These are phyloP conservation scores for Candida insectorum DNA, from an alignment of 805 yeast species.

Conservation along the genomic window DNA sequence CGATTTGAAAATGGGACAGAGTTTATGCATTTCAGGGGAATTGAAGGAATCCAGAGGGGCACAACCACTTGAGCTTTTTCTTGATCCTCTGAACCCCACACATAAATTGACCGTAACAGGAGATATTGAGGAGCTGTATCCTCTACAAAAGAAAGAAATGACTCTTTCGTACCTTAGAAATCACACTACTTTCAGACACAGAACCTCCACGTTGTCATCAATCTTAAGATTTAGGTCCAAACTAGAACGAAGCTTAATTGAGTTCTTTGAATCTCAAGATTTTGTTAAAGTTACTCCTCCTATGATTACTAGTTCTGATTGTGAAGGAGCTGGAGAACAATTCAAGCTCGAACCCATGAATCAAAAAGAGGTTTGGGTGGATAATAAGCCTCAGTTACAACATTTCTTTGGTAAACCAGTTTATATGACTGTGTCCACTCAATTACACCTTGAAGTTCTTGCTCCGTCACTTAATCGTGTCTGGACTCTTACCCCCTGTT, in stretches of 20 bases:
- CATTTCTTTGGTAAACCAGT: constrained; percentile 64
- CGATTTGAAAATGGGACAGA: constrained; percentile 48
- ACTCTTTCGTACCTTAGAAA: constrained; percentile 63
- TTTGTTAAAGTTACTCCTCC: constrained; percentile 85
- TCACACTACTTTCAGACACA: constrained; percentile 75
- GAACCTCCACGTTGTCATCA: constrained; percentile 62
- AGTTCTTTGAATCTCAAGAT: constrained; percentile 50
- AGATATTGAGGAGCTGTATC: constrained; percentile 59
- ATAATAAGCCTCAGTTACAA: constrained; percentile 15
- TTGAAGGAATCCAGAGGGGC: constrained; percentile 31
- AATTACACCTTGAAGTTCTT: constrained; percentile 81
- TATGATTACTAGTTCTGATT: constrained; percentile 80
- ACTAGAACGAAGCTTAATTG: constrained; percentile 50
- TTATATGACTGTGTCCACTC: constrained; percentile 86
- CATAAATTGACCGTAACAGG: constrained; percentile 52
- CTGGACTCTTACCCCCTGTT: constrained; percentile 89
- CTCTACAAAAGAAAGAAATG: constrained; percentile 79
- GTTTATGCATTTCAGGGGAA: constrained; percentile 29
- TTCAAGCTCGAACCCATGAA: constrained; percentile 49
- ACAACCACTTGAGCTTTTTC: constrained; percentile 31
- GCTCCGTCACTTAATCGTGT: constrained; percentile 74
- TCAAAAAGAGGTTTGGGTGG: constrained; percentile 8
- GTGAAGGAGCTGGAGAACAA: constrained; percentile 97
- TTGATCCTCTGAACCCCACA: constrained; percentile 21
- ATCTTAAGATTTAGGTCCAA: constrained; percentile 70